Percentiles rank a stretch among this genome's conserved stretches.
These are phyloP conservation scores for Dendrobium chrysotoxum DNA, from an alignment of 106 monocot genomes.

Conservation along the genomic window DNA sequence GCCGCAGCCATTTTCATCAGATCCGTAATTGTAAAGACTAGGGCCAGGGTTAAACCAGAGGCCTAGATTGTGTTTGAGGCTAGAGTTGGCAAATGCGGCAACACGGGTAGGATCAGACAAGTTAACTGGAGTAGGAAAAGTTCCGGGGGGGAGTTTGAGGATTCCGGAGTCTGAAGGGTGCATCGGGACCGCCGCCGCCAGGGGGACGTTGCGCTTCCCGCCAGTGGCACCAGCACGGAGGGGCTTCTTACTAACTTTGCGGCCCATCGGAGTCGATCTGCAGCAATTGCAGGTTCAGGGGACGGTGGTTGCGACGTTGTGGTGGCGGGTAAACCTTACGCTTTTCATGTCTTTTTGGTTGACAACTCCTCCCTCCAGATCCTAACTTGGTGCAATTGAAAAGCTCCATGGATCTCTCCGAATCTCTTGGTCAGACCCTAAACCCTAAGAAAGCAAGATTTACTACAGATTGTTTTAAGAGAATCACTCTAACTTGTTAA, in stretches of 20 bases:
- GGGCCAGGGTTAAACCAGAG: background rate
- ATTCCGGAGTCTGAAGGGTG: background rate
- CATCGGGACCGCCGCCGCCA: background rate
- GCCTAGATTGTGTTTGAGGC: conserved; percentile 4
- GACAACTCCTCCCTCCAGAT: no score
- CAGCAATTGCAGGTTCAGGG: no score
- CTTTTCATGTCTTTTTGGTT: no score
- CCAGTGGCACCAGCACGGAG: background rate
- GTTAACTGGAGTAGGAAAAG: conserved; percentile 1
- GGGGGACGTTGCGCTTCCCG: conserved; percentile 11
- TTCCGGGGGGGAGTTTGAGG: background rate
- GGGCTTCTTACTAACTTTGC: conserved; percentile 26
- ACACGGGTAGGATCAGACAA: background rate
- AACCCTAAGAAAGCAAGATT: no score
- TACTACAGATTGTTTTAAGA: no score
- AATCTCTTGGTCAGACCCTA: no score
- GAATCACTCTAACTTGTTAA: no score
- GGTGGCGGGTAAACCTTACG: no score
- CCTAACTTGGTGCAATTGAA: no score
- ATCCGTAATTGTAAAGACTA: conserved; percentile 10
- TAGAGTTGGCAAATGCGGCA: background rate
- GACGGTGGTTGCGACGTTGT: no score
- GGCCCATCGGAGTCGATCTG: conserved; percentile 11
- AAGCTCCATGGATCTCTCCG: no score
- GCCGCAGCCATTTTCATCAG: conserved; percentile 39